These are phyloP conservation scores for Blastobotrys indianensis DNA, from an alignment of 1,139 yeast genomes.

Conservation along the genomic window DNA sequence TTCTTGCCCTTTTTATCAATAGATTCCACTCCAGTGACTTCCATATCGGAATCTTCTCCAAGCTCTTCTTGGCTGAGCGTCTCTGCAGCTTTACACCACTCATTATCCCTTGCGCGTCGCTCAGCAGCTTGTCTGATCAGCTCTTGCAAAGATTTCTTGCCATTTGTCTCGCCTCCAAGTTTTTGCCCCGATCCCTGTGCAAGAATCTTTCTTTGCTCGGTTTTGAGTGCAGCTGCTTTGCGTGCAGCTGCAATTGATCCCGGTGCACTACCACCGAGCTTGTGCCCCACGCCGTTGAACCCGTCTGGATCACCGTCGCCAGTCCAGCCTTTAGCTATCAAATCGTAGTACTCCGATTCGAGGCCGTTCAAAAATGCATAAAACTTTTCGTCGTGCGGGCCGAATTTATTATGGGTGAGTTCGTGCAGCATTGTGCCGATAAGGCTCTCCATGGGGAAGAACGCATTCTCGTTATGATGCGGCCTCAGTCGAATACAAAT, in stretches of 20 bases:
- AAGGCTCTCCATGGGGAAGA: slow-evolving; percentile 61
- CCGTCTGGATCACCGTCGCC: slow-evolving; percentile 31
- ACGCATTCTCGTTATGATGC: slow-evolving; percentile 44
- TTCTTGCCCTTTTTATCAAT: not conserved
- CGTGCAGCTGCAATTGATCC: not conserved
- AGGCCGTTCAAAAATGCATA: slow-evolving; percentile 60
- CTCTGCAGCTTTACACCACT: slow-evolving; percentile 42
- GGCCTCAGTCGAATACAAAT: slow-evolving; percentile 67
- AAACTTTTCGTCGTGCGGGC: slow-evolving; percentile 75
- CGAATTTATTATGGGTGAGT: slow-evolving; percentile 69
- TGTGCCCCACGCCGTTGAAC: slow-evolving; percentile 23
- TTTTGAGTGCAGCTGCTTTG: slow-evolving; percentile 16
- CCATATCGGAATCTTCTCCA: slow-evolving; percentile 11
- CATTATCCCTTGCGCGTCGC: slow-evolving; percentile 51
- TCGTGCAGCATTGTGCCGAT: slow-evolving; percentile 88
- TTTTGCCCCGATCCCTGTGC: slow-evolving; percentile 22
- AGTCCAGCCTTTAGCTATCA: slow-evolving; percentile 42
- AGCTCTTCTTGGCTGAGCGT: slow-evolving; percentile 3
- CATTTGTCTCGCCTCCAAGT: slow-evolving; percentile 19
- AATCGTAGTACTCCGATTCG: slow-evolving; percentile 50
- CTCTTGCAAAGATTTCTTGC: slow-evolving; percentile 36
- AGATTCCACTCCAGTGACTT: not conserved
- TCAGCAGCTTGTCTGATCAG: slow-evolving; percentile 65
- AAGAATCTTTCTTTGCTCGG: slow-evolving; percentile 17
- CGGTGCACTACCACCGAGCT: slow-evolving; percentile 13